These are phyloP conservation scores for Yarrowia yakushimensis DNA, from an alignment of 805 yeast species.

Conservation along the genomic window DNA sequence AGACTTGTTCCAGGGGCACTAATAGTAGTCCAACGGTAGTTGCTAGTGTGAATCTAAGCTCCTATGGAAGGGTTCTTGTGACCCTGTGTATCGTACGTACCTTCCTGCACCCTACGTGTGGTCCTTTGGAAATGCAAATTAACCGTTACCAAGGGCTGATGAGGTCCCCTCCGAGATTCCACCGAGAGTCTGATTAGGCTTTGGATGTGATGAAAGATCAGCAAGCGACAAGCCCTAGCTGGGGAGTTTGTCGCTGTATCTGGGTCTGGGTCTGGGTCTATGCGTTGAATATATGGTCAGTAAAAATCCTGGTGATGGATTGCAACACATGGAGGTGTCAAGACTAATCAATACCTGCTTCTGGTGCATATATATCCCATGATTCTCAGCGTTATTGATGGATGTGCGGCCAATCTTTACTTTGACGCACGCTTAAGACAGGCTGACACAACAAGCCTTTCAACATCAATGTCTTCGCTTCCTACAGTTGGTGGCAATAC, in stretches of 20 bases:
- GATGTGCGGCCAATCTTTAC: neutral
- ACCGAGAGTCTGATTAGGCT: neutral
- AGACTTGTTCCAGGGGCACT: neutral
- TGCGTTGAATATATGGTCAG: too few species aligned
- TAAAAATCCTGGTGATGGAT: too few species aligned
- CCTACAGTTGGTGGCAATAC: too few species aligned
- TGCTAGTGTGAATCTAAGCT: neutral
- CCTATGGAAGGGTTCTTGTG: neutral
- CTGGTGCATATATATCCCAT: too few species aligned
- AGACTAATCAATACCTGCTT: too few species aligned
- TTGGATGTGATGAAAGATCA: neutral
- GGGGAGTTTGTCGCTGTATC: too few species aligned
- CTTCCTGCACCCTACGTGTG: neutral
- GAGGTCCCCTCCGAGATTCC: neutral
- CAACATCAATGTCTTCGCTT: too few species aligned
- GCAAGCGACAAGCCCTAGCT: neutral
- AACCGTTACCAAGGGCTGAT: neutral
- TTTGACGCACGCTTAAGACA: neutral
- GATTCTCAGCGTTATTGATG: neutral
- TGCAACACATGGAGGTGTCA: too few species aligned
- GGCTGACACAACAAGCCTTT: neutral
- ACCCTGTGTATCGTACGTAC: neutral
- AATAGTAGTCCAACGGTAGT: neutral
- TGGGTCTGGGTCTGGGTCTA: too few species aligned
- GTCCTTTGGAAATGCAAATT: neutral